Evolutionary conservation across 768 basidiomycete species (phyloP).

Genomic region (Pulveroboletus sp.): DNA sequence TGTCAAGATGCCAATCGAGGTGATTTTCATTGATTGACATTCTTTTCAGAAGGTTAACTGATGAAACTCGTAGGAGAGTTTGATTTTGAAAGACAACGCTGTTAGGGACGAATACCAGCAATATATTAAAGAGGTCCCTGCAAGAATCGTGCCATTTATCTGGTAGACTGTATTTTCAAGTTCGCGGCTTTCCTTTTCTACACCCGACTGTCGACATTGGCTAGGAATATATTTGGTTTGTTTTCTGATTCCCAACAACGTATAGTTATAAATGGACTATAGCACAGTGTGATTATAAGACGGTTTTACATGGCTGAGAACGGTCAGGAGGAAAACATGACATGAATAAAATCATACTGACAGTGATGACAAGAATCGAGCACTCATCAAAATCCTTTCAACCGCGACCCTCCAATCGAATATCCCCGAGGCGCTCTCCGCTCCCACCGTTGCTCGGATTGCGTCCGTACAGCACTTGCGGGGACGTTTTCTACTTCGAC

Average conservation of each 20-base stretch:
- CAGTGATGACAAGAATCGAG: neutral
- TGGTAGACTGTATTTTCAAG: conserved; percentile 17
- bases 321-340: neutral
- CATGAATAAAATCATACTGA: conserved; percentile 4
- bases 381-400: conserved; percentile 20
- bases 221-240: no score
- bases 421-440: conserved; percentile 70
- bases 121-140: conserved; percentile 28
- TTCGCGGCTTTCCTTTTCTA: no score
- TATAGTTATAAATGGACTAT: neutral
- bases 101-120: conserved; percentile 24
- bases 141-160: conserved; percentile 25
- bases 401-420: conserved; percentile 42
- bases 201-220: no score
- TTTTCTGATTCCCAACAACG: no score
- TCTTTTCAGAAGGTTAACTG: neutral
- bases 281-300: neutral
- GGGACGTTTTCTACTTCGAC: conserved; percentile 87
- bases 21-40: neutral
- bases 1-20: conserved; percentile 35
- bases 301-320: neutral
- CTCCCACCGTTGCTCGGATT: conserved; percentile 63
- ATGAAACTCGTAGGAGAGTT: conserved; percentile 19
- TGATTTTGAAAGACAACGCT: conserved; percentile 22
- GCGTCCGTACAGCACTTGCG: conserved; percentile 60